Evolutionary conservation across 805 yeast species (phyloP), one percentile per base, ranked within the genome.

Genomic region (Lachancea dasiensis): DNA sequence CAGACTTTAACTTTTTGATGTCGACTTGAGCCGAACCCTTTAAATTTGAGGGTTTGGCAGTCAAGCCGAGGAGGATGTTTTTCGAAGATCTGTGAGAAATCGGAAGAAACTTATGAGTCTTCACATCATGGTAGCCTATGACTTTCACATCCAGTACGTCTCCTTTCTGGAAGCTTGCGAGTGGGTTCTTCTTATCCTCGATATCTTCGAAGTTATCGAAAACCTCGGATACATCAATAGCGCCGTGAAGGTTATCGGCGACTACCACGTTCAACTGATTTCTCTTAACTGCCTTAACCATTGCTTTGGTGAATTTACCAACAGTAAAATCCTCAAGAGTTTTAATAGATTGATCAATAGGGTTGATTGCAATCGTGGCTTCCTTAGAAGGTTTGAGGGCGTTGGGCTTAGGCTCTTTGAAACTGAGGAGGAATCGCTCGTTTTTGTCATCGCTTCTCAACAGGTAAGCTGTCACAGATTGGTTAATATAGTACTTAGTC

Each of bases 201-300:
- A 87, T 81, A 20, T 75, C 80, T 2, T 64, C 60, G 43, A 65
- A 59, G 0, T 58, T 48, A 37, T 75, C 77, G 60, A 74, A 82
- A 27, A 82, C 64, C 60, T 86, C 83, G 13, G 87, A 73, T 13
- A 81, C 68, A 50, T 86, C 95, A 41, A 89, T 63, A 56, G 94
- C 75, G 26, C 95, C 97, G 50, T 75, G 82, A 44, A 78, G 67
- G 54, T 82, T 79, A 43, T 81, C 92, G 37, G 92, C 87, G 31
- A 87, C 65, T 34, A 72, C 72, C 14, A 89, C 82, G 50, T 79
- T 79, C 48, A 89, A 64, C 62, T 85, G 92, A 5, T 85, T 76
- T 22, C 73, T 76, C 55, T 82, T 84, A 25, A 84, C 71, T 1
- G 79, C 65, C 34, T 71, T 78, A 39, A 89, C 63, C 13, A 56